These are phyloP conservation scores for Kewa caespitosa DNA, from an alignment of 179 eudicot genomes.

Conservation along the genomic window DNA sequence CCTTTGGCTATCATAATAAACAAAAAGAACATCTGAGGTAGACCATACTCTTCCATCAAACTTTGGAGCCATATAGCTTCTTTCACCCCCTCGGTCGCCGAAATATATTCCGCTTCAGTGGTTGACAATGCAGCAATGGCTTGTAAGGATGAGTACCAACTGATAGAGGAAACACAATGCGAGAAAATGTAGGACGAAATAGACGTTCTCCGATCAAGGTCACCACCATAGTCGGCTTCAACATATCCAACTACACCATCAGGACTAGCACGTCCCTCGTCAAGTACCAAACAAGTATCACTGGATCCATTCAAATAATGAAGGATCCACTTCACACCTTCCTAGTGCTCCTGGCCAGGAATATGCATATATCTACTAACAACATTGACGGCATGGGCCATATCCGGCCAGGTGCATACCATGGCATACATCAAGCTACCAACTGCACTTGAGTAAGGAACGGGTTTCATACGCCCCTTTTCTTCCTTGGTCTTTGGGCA, in stretches of 20 bases:
- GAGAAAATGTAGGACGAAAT: too few relatives aligned
- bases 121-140: background rate
- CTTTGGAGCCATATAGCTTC: background rate
- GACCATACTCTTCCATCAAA: background rate
- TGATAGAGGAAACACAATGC: too few relatives aligned
- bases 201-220: background rate
- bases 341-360: too few relatives aligned
- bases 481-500: background rate
- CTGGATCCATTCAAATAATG: too few relatives aligned
- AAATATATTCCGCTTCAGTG: background rate
- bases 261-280: background rate
- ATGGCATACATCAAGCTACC: background rate
- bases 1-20: background rate
- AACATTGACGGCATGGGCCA: background rate
- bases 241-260: background rate
- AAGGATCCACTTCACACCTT: too few relatives aligned
- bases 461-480: background rate
- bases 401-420: background rate
- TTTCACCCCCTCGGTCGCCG: background rate
- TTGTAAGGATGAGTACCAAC: background rate
- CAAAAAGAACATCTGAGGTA: background rate
- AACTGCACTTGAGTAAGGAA: background rate
- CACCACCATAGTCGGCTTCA: background rate
- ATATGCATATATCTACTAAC: background rate
- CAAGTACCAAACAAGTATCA: too few relatives aligned